phyloP scores from a whole-genome alignment of 2,329 filamentous ascomycete species.

The Xylariomycetidae sp. region DNA sequence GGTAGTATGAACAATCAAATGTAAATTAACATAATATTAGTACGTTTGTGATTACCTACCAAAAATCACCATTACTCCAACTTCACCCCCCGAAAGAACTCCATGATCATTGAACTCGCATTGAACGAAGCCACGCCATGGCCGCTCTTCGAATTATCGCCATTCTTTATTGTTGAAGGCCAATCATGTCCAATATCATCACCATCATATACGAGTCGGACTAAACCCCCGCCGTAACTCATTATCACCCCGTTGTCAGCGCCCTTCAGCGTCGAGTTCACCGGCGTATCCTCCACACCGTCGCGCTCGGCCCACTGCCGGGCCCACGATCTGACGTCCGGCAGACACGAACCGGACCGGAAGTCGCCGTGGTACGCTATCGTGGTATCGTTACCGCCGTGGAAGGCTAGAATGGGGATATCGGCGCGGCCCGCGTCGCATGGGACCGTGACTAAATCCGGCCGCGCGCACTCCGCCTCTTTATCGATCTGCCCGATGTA shows the following conservation, averaged over 20 bases:
- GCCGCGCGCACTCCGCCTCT: conserved; percentile 16
- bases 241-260: conserved; percentile 8
- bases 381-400: conserved; percentile 42
- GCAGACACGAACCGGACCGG: conserved; percentile 37
- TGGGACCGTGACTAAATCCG: conserved; percentile 30
- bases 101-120: conserved; percentile 20
- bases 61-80: too few species aligned
- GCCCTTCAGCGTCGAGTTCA: conserved; percentile 1
- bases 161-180: conserved; percentile 17
- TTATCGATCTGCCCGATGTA: conserved; percentile 15
- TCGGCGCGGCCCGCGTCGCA: conserved; percentile 31
- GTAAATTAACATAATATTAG: too few species aligned
- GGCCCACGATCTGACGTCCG: conserved; percentile 37
- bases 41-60: too few species aligned
- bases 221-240: conserved; percentile 7
- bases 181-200: conserved; percentile 22
- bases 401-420: conserved; percentile 45
- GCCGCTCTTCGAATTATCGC: conserved; percentile 14
- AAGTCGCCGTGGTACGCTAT: conserved; percentile 41
- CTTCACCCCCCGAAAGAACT: conserved; percentile 16
- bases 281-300: conserved; percentile 7
- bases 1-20: too few species aligned
- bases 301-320: conserved; percentile 33
- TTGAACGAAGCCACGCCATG: conserved; percentile 18
- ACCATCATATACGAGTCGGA: conserved; percentile 21